These are phyloP conservation scores for Coprinopsis sp. DNA, from an alignment of 768 basidiomycete species.

Conservation along the genomic window DNA sequence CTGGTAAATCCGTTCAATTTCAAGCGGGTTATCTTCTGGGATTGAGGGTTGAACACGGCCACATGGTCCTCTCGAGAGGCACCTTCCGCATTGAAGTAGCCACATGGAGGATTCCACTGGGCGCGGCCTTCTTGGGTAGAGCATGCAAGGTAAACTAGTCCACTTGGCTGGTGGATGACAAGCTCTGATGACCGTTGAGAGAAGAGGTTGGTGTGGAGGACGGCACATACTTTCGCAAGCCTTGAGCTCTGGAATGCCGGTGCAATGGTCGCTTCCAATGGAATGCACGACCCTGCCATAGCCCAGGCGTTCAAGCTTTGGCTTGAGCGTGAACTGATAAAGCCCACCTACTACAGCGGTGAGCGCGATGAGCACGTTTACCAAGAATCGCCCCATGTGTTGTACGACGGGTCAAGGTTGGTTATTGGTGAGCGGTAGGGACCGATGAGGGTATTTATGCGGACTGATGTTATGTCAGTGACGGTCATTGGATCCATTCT, in stretches of 20 bases:
- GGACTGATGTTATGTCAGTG: too few species aligned
- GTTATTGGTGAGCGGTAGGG: too few species aligned
- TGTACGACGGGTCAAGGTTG: too few species aligned
- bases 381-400: conserved; percentile 14
- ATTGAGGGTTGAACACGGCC: conserved; percentile 52
- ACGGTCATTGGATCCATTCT: too few species aligned
- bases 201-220: not conserved
- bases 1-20: conserved; percentile 34
- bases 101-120: conserved; percentile 48
- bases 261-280: conserved; percentile 47
- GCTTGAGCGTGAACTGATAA: conserved; percentile 46
- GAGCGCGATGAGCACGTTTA: conserved; percentile 30
- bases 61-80: conserved; percentile 48
- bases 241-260: conserved; percentile 44
- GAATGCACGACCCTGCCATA: conserved; percentile 39
- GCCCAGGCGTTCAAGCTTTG: conserved; percentile 39
- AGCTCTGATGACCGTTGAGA: conserved; percentile 36
- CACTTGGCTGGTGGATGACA: conserved; percentile 53
- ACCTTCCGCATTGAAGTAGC: conserved; percentile 33
- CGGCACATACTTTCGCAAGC: conserved; percentile 66
- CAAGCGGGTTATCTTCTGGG: conserved; percentile 42
- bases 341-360: conserved; percentile 38
- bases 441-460: too few species aligned
- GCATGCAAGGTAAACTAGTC: conserved; percentile 60
- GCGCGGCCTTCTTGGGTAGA: conserved; percentile 44